phyloP scores from a whole-genome alignment of 1,284 basidiomycete species.

The Ustanciosporium gigantosporum region DNA sequence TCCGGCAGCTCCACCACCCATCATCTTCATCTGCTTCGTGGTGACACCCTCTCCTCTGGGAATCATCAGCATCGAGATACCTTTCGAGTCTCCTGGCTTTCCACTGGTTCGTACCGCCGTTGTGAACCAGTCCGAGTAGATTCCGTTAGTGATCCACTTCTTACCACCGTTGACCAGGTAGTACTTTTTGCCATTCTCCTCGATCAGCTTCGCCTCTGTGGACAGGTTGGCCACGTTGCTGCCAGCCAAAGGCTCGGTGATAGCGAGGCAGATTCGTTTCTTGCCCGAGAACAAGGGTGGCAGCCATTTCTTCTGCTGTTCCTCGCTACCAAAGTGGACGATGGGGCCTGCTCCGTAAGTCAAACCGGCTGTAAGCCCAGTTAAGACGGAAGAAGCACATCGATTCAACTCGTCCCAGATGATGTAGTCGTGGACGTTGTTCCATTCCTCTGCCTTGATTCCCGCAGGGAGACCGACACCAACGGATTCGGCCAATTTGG shows the following conservation, averaged over 20 bases:
- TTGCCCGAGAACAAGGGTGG: conserved; percentile 44
- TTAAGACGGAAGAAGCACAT: conserved; percentile 26
- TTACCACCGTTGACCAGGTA: conserved; percentile 62
- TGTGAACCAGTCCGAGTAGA: conserved; percentile 57
- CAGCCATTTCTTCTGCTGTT: conserved; percentile 40
- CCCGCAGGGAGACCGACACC: conserved; percentile 37
- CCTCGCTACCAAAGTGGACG: conserved; percentile 45
- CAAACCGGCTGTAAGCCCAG: conserved; percentile 35
- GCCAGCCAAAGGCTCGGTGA: conserved; percentile 57
- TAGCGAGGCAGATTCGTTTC: conserved; percentile 51
- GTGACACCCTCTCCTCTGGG: conserved; percentile 41
- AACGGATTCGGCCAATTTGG: conserved; percentile 27
- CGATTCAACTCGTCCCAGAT: conserved; percentile 50
- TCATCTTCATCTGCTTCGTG: conserved; percentile 58
- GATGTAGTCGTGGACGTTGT: conserved; percentile 53
- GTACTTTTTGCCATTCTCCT: conserved; percentile 54
- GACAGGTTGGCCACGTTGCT: conserved; percentile 61
- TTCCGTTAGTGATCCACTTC: conserved; percentile 61
- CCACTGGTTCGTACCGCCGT: conserved; percentile 61
- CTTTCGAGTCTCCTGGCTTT: conserved; percentile 58
- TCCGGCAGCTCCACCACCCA: conserved; percentile 53
- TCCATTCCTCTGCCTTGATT: conserved; percentile 45
- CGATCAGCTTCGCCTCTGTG: conserved; percentile 50
- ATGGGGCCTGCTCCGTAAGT: conserved; percentile 38
- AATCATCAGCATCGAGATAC: conserved; percentile 60